Evolutionary conservation across 257 asterid species (phyloP), one percentile per base, ranked within the genome.

Genomic region (Jacaranda mimosifolia): DNA sequence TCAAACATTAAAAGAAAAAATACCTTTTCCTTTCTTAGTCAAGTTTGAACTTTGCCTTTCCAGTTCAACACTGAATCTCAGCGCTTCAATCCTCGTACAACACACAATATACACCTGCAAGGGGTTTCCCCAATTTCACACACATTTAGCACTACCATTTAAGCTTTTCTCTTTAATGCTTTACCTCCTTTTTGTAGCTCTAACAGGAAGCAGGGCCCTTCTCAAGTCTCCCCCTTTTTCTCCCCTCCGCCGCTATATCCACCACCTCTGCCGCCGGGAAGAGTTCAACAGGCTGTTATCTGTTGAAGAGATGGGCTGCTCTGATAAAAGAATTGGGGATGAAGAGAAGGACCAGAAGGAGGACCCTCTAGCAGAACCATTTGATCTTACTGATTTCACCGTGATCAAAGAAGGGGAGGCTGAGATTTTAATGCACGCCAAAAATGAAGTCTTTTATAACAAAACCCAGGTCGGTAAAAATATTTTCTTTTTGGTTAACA

Each of bases 381-480:
- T 84, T 65, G 93, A 82, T 90, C 79, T 86, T 42, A 82, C 82
- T 73, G 90, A 85, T 65, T 88, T 73, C 45, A 70, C 79, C 8
- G 73, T 88, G 13, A 85, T 88, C 76, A 88, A 77, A 78, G 93
- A 90, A 79, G 96, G 93, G 36, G 89, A 90, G 59, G 96, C 91
- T 40, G 91, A 86, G 87, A 86, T 90, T 39, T 76, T 88, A 51
- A 86, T 90, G 93, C 93, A 86, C 76, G 69, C 89, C 64, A 85
- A 86, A 13, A 90, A 90, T 83, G 86, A 80, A 85, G 96, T 90
- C 69, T 90, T 90, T 74, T 90, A 79, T 80, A 90, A 90, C 77
- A 90, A 88, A 70, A 78, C 90, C 9, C 96, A 90, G 96, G 93
- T 90, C 52, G 7, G 49, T 60, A 32, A 0, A 21, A 42, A 68